Percentiles rank a stretch among this genome's conserved stretches.
These are phyloP conservation scores for Neostapfia colusana DNA, from an alignment of 176 grass and related monocot genomes.

Conservation along the genomic window DNA sequence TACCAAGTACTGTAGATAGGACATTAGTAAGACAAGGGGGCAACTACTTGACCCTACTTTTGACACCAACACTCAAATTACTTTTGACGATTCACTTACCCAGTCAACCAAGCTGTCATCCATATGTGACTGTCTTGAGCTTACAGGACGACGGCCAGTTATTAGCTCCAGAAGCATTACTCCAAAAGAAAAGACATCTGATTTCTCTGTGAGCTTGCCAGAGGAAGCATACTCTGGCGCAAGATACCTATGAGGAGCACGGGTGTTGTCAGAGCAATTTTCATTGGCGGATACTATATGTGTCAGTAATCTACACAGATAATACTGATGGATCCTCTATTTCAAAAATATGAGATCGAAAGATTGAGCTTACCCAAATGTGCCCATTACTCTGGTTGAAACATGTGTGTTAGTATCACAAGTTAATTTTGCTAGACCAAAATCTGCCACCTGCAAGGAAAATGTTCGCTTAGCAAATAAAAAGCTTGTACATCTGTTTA, in stretches of 20 bases:
- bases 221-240: slow-evolving; percentile 97
- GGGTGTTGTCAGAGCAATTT: slow-evolving; percentile 24
- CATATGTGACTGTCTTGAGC: slow-evolving; percentile 62
- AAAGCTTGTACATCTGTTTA: not conserved
- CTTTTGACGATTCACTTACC: slow-evolving; percentile 51
- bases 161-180: slow-evolving; percentile 98
- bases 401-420: slow-evolving; percentile 84
- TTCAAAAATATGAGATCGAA: not conserved
- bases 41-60: not conserved
- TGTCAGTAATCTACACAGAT: not conserved
- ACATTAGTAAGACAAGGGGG: not conserved
- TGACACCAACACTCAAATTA: not conserved
- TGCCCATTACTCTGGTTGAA: slow-evolving; percentile 95
- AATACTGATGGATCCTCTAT: not conserved
- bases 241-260: slow-evolving; percentile 65
- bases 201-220: slow-evolving; percentile 92
- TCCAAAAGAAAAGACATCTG: slow-evolving; percentile 94
- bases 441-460: slow-evolving; percentile 86
- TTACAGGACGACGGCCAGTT: slow-evolving; percentile 84
- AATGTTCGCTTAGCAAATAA: slow-evolving; percentile 15
- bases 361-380: slow-evolving; percentile 72
- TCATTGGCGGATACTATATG: not conserved
- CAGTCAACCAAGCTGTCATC: slow-evolving; percentile 95
- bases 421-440: slow-evolving; percentile 89
- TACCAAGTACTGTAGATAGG: not conserved